Evolutionary conservation across 2,329 filamentous ascomycete genomes (phyloP), one percentile per base, ranked within the genome.

Genomic region (Parasarocladium wereldwijsianum): DNA sequence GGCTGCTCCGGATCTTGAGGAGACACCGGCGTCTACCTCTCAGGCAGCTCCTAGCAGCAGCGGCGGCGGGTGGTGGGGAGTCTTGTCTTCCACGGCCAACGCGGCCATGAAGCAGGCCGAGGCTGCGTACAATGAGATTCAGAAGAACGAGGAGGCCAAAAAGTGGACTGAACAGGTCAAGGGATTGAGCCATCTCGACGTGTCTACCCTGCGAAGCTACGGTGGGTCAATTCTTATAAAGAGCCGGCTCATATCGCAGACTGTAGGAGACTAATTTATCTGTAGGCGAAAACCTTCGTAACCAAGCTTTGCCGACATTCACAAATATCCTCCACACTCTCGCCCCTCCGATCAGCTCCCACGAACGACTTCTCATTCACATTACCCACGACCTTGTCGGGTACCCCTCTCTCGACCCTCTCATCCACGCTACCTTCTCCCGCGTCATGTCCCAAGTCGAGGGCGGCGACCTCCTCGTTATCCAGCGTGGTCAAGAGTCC

Each of bases 391-490:
- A 96, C 52, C 71, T 98, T 24, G 76, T 85, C 41, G 84, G 84
- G 42, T 98, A 98, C 51, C 90, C 90, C 3, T 87, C 84, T 12
- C 73, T 98, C 42, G 87, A 96, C 50, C 85, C 87, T 12, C 69
- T 94, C 32, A 83, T 96, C 43, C 84, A 96, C 56, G 70, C 70
- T 34, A 85, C 90, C 38, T 98, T 98, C 60, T 80, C 80, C 32
- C 77, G 85, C 31, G 86, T 98, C 45, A 98, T 98, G 90, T 72
- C 85, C n/a, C 90, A 98, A 58, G 90, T 98, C 26, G 90, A 98
- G 57, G 90, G 90, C 39, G 90, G 90, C 32, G 90, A 96, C 45
- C 66, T 98, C 12, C 67, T 96, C 32, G 90, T 98, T 32, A 75
- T 96, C 36, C 90, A 98, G 57, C 81, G 86, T 21, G 90, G 90